Percentiles rank a stretch among this genome's conserved stretches.
phyloP scores from a whole-genome alignment of 2,329 filamentous ascomycete genomes.

The Mycocentrospora acerina region DNA sequence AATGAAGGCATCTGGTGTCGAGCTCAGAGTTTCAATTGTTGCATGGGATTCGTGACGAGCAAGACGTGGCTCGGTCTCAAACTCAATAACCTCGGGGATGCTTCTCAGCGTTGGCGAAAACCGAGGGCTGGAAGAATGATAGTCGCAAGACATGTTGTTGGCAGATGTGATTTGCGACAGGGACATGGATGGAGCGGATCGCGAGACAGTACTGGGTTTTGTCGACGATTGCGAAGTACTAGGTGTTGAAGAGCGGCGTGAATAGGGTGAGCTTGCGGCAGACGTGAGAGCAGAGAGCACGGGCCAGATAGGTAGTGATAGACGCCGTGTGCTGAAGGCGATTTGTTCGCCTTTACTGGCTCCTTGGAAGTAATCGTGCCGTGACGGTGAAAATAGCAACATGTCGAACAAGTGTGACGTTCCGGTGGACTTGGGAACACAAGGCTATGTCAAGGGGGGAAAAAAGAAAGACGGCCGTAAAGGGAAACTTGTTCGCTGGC shows the following conservation, averaged over 20 bases:
- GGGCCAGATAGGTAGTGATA: slow-evolving; percentile 18
- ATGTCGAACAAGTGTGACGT: slow-evolving; percentile 21
- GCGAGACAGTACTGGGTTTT: slow-evolving; percentile 1
- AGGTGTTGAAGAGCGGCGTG: no score
- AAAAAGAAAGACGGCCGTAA: slow-evolving; percentile 9
- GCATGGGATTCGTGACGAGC: slow-evolving; percentile 4
- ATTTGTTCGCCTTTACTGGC: slow-evolving; percentile 8
- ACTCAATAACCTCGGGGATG: slow-evolving; percentile 27
- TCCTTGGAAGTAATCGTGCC: slow-evolving; percentile 17
- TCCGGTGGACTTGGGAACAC: no score
- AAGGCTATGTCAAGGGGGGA: no score
- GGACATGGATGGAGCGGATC: slow-evolving; percentile 7
- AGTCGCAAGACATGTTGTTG: slow-evolving; percentile 18
- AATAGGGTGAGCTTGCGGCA: slow-evolving; percentile 4
- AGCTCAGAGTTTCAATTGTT: slow-evolving; percentile 6
- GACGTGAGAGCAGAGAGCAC: slow-evolving; percentile 19
- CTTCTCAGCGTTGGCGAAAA: slow-evolving; percentile 27
- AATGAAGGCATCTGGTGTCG: slow-evolving; percentile 18
- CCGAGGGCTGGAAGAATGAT: slow-evolving; percentile 12
- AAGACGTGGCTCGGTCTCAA: slow-evolving; percentile 14
- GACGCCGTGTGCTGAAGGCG: slow-evolving; percentile 14
- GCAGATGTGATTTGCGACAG: slow-evolving; percentile 3
- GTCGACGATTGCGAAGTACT: no score
- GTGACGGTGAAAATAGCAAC: slow-evolving; percentile 26
- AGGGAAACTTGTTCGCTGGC: slow-evolving; percentile 5